phyloP scores from a whole-genome alignment of 306 rosid genomes.

The Corylus avellana region DNA sequence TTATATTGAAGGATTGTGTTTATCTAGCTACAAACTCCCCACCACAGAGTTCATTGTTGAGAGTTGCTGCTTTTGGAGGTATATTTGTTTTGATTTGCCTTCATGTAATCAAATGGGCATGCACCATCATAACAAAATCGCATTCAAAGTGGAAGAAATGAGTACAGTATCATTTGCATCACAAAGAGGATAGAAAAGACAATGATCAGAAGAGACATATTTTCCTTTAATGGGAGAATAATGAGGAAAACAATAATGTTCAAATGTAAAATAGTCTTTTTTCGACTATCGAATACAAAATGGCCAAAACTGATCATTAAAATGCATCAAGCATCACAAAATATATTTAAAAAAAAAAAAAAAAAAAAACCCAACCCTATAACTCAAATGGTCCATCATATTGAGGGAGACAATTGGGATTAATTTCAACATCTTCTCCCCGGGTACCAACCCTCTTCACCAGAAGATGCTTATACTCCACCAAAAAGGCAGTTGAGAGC shows the following conservation, averaged over 20 bases:
- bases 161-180: slow-evolving; percentile 2
- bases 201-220: slow-evolving; percentile 6
- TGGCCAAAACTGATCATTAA: neutral
- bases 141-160: slow-evolving; percentile 14
- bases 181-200: slow-evolving; percentile 16
- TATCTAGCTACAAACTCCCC: slow-evolving; percentile 52
- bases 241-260: slow-evolving; percentile 6
- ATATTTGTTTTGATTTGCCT: slow-evolving; percentile 41
- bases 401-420: slow-evolving; percentile 6
- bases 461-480: slow-evolving; percentile 19
- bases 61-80: slow-evolving; percentile 62
- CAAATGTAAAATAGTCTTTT: neutral
- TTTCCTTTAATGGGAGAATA: neutral
- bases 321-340: neutral
- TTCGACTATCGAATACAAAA: slow-evolving; percentile 1
- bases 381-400: slow-evolving; percentile 12
- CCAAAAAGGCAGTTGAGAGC: slow-evolving; percentile 21
- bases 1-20: slow-evolving; percentile 55
- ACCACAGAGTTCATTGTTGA: slow-evolving; percentile 46
- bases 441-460: slow-evolving; percentile 1
- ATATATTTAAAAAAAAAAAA: neutral
- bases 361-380: neutral
- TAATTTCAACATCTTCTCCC: slow-evolving; percentile 10
- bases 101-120: slow-evolving; percentile 22
- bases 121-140: slow-evolving; percentile 22